Evolutionary conservation across 2,329 filamentous ascomycete species (phyloP).

Genomic region (Cryphonectria radicalis): DNA sequence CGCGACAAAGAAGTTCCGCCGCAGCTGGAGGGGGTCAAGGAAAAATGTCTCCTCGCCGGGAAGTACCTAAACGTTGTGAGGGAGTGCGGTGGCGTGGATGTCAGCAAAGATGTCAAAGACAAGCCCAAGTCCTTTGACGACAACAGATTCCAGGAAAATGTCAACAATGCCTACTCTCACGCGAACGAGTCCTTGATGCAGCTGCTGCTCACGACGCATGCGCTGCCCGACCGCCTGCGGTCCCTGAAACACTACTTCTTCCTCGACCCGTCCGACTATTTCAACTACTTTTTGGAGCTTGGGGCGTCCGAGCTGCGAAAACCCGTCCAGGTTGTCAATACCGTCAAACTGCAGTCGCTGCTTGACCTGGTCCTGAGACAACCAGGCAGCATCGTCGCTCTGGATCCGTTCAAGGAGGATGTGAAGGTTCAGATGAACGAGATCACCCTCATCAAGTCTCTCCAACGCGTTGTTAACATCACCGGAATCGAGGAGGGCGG

Average conservation of each 20-base stretch:
- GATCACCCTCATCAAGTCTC: slow-evolving; percentile 85
- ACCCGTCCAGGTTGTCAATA: slow-evolving; percentile 85
- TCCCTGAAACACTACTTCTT: slow-evolving; percentile 99
- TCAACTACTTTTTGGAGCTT: slow-evolving; percentile 95
- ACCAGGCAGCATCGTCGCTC: slow-evolving; percentile 87
- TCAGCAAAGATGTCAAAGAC: slow-evolving; percentile 84
- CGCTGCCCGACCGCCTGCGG: slow-evolving; percentile 80
- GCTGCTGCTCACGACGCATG: slow-evolving; percentile 89
- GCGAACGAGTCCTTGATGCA: slow-evolving; percentile 93
- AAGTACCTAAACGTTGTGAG: slow-evolving; percentile 98
- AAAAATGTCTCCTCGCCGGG: slow-evolving; percentile 91
- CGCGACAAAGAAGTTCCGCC: slow-evolving; percentile 89
- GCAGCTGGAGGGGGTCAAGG: slow-evolving; percentile 87
- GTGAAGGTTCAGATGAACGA: slow-evolving; percentile 98
- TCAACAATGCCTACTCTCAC: slow-evolving; percentile 92
- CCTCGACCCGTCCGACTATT: slow-evolving; percentile 96
- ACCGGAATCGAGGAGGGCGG: slow-evolving; percentile 93
- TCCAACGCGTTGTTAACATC: slow-evolving; percentile 96
- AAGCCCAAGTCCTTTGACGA: slow-evolving; percentile 95
- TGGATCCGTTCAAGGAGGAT: slow-evolving; percentile 98
- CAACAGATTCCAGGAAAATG: slow-evolving; percentile 88
- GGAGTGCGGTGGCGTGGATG: slow-evolving; percentile 94
- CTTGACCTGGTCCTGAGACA: slow-evolving; percentile 97
- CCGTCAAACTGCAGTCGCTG: slow-evolving; percentile 89
- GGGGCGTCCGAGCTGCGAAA: slow-evolving; percentile 88